A percentile compares a stretch with the other conserved stretches of the same genome.
phyloP scores from a whole-genome alignment of 208 protist species.

The Crithidia thermophila region DNA sequence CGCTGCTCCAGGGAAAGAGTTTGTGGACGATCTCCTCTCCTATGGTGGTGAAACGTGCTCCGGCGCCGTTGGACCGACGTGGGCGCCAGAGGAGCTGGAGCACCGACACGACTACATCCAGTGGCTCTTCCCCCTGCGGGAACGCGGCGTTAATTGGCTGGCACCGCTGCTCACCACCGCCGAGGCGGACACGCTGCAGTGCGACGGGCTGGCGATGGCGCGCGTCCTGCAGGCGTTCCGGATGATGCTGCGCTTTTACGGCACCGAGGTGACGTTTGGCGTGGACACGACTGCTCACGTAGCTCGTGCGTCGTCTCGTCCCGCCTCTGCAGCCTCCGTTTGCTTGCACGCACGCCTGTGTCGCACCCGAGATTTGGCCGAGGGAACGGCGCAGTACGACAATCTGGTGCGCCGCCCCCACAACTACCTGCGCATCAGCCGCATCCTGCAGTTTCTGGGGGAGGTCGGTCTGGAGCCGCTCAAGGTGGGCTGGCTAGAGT shows the following conservation, averaged over 20 bases:
- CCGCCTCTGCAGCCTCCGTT: neutral
- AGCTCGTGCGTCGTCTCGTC: neutral
- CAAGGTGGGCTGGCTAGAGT: conserved; percentile 60
- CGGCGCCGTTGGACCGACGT: neutral
- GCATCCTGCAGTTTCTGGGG: conserved; percentile 74
- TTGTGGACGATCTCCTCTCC: conserved; percentile 51
- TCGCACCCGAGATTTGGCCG: conserved; percentile 6
- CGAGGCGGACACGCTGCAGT: conserved; percentile 46
- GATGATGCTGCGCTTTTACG: conserved; percentile 86
- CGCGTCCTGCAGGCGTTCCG: conserved; percentile 47
- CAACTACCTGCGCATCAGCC: conserved; percentile 76
- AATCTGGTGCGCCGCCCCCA: conserved; percentile 51
- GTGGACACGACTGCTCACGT: neutral
- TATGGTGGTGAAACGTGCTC: conserved; percentile 9
- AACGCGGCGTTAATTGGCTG: conserved; percentile 61
- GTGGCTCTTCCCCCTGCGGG: conserved; percentile 81
- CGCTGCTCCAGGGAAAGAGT: conserved; percentile 28
- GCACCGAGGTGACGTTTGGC: conserved; percentile 46
- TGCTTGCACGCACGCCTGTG: conserved; percentile 7
- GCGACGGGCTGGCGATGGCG: conserved; percentile 42
- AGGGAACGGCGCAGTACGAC: conserved; percentile 34
- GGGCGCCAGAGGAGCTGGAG: conserved; percentile 50
- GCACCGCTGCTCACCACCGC: conserved; percentile 59
- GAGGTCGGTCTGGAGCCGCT: conserved; percentile 66
- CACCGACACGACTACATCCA: conserved; percentile 74